Evolutionary conservation across 805 yeast species (phyloP).

Genomic region (Kazachstania africana): DNA sequence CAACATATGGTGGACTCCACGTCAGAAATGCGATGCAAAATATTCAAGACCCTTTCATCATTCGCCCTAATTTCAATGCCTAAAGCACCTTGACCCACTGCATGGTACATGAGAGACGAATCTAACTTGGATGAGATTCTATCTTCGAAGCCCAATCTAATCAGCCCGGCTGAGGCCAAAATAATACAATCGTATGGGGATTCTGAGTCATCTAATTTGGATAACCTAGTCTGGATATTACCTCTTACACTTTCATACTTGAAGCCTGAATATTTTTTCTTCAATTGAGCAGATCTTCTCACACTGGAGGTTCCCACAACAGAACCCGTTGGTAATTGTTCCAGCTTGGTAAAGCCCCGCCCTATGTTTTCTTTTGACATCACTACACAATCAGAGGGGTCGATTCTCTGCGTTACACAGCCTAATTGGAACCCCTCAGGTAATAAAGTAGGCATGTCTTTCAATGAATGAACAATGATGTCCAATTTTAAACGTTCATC

Average conservation of each 20-base stretch:
- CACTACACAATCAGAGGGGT: constrained; percentile 85
- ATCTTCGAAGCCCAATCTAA: constrained; percentile 56
- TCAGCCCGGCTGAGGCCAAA: constrained; percentile 86
- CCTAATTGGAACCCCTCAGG: constrained; percentile 89
- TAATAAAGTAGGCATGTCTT: constrained; percentile 82
- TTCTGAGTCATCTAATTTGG: constrained; percentile 64
- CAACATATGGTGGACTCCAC: constrained; percentile 60
- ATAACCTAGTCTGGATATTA: constrained; percentile 64
- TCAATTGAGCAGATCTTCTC: constrained; percentile 84
- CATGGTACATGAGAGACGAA: constrained; percentile 77
- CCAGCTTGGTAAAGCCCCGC: constrained; percentile 49
- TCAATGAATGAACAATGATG: constrained; percentile 84
- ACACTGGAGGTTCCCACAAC: constrained; percentile 92
- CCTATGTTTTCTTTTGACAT: constrained; percentile 58
- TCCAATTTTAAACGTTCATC: constrained; percentile 64
- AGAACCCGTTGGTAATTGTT: constrained; percentile 73
- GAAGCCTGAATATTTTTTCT: constrained; percentile 65
- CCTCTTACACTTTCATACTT: constrained; percentile 82
- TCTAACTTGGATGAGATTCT: constrained; percentile 66
- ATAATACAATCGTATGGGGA: constrained; percentile 62
- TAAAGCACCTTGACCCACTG: constrained; percentile 98
- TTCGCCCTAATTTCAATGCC: constrained; percentile 79
- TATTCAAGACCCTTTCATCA: constrained; percentile 45
- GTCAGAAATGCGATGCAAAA: constrained; percentile 58
- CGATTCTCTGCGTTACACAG: constrained; percentile 75